Base-by-base conservation (phyloP, 2,329 filamentous ascomycete species). In the Fusarium tupiense region DNA sequence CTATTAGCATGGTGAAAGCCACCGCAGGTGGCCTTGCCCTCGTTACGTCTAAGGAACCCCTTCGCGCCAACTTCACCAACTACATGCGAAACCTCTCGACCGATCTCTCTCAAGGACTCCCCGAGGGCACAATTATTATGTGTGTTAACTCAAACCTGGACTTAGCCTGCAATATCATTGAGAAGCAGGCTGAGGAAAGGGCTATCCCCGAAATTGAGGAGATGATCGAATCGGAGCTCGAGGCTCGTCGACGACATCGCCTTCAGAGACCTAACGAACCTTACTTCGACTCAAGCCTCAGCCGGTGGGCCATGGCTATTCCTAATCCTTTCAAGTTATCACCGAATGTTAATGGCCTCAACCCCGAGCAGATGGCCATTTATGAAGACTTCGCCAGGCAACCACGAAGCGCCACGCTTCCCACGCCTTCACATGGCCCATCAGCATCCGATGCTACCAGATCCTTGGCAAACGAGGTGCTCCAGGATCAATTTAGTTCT, bases 81-180 rank as follows among this genome's bases (percentile, higher is more conserved):
- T 97, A 98, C 80, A 95, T 99, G 82, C 93, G 96, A 60, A 88
- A 87, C 56, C 82, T 91, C n/a, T 88, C 90, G 7, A 86, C 84
- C 56, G 90, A 92, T 43, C 88, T 97, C 43, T 91, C 94, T 61
- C 93, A 94, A 61, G 93, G 94, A 22, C 88, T 99, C 71, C 94
- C 96, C 0, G 96, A 99, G 84, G 96, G 96, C 12, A 94, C 96
- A 38, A 96, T 99, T 70, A 90, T 98, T 64, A 98, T 99, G 94
- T 98, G 97, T 83, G 96, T 99, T 70, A 99, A 98, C 82, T 96
- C 97, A 74, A 99, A 99, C 81, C 88, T 99, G 37, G 96, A 99
- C 77, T 89, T 95, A 46, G 96, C 97, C 53, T 98, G 96, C 80
- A 93, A 90, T 77, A 94, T 98, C 72, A 97, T 99, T 52, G 96